Percentiles rank a stretch among this genome's conserved stretches.
Conservation (phyloP, 1,139 yeast genomes). For the Taphrina confusa region DNA sequence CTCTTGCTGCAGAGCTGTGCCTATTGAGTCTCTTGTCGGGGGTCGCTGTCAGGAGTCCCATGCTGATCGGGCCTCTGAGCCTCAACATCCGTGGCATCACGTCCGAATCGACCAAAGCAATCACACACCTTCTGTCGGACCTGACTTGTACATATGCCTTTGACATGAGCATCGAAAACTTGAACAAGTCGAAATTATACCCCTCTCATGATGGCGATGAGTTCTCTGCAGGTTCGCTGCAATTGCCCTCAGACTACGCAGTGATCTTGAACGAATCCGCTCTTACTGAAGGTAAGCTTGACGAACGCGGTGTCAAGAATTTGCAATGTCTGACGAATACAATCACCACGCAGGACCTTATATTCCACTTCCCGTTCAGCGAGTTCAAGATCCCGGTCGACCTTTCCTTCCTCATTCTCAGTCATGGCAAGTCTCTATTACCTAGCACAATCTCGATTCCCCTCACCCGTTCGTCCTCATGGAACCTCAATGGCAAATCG, state of each 20-base stretch:
- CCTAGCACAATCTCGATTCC: constrained; percentile 30
- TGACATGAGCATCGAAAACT: constrained; percentile 28
- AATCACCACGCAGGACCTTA: constrained; percentile 34
- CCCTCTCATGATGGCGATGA: constrained; percentile 37
- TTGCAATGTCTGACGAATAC: constrained; percentile 25
- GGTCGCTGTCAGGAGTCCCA: constrained; percentile 29
- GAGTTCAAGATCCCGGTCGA: constrained; percentile 36
- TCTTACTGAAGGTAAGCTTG: constrained; percentile 36
- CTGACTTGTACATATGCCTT: constrained; percentile 1
- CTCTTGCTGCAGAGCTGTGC: constrained; percentile 33
- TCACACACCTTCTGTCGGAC: constrained; percentile 4
- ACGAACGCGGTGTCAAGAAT: constrained; percentile 37
- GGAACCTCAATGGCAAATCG: constrained; percentile 2
- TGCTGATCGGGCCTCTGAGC: constrained; percentile 32
- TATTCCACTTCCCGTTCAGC: constrained; percentile 36
- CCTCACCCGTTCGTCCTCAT: constrained; percentile 3
- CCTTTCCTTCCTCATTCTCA: constrained; percentile 30
- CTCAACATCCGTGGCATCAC: constrained; percentile 33
- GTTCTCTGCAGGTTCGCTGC: constrained; percentile 34
- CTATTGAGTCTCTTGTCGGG: constrained; percentile 28
- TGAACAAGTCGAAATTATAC: constrained; percentile 34
- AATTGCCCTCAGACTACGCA: constrained; percentile 33
- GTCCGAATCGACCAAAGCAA: not conserved
- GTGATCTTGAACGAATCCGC: constrained; percentile 36
- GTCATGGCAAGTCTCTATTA: constrained; percentile 36